Evolutionary conservation across 2,329 filamentous ascomycete species (phyloP), one percentile per base, ranked within the genome.

Genomic region (Ceratocystis papillata): DNA sequence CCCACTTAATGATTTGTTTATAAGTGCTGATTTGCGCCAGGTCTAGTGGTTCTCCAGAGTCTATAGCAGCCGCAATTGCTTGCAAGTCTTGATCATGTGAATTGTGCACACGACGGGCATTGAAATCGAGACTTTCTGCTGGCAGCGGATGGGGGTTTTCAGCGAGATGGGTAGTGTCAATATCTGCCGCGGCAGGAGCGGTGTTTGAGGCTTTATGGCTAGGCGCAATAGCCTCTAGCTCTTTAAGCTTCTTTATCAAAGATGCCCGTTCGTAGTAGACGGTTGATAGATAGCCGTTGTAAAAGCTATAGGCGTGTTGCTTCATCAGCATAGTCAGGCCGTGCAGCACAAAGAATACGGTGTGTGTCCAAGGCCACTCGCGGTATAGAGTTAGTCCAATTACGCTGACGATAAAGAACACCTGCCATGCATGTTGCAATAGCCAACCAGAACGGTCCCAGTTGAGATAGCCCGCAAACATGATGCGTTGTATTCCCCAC

Each of bases 281-380:
- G 22, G 82, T 80, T 2, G 82, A 90, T 63, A 87, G 77, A 69
- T 91, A 82, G 5, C 89, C 88, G 70, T 91, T 92, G 74, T 90
- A 91, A 70, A 89, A 90, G 3, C 86, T 81, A 71, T 89, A 91
- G 20, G 85, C 87, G 73, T 91, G 89, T 74, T 90, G 87, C 77
- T 93, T 93, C 89, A 92, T 92, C 28, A 92, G 73, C 80, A 91
- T 87, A 2, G 88, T 83, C 65, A 92, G 76, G 15, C 84, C 84
- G 72, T 92, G 88, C 20, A 92, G 77, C 8, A 89, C 84, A 63
- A 89, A 88, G 73, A 88, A 90, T 20, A 90, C 86, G 1, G 87
- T 89, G 71, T 90, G 88, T 15, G 88, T 89, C 89, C 89, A 92
- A 1, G 88, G 87, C 89, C 88, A 93, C 63, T 90, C 83, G 3